phyloP scores from a whole-genome alignment of 2,329 filamentous ascomycete species.

The Juglanconis juglandina region DNA sequence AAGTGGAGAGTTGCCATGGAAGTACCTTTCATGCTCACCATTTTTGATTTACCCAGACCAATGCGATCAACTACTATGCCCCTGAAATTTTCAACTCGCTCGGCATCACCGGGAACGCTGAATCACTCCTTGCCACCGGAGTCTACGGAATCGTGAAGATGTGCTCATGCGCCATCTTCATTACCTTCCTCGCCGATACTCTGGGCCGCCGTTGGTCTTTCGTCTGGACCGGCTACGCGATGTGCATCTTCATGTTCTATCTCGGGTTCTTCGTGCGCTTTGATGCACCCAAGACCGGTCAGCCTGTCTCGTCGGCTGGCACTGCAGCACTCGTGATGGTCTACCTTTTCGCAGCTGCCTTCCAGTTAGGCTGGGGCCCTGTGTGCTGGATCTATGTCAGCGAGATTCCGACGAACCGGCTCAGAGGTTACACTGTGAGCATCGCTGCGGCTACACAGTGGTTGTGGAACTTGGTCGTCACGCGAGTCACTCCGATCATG shows the following conservation, averaged over 20 bases:
- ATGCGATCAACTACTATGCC: conserved; percentile 33
- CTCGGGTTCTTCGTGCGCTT: conserved; percentile 60
- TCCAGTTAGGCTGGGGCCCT: conserved; percentile 61
- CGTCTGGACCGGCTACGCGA: conserved; percentile 48
- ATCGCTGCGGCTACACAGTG: conserved; percentile 61
- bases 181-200: conserved; percentile 59
- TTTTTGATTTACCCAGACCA: conserved; percentile 7
- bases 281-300: conserved; percentile 28
- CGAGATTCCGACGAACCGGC: conserved; percentile 59
- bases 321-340: conserved; percentile 57
- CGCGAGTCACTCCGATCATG: conserved; percentile 59
- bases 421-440: conserved; percentile 57
- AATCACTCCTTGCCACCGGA: conserved; percentile 58
- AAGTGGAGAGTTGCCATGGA: background rate
- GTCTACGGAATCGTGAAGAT: conserved; percentile 64
- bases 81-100: conserved; percentile 33
- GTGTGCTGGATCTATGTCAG: conserved; percentile 63
- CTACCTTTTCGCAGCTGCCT: conserved; percentile 61
- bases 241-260: conserved; percentile 50
- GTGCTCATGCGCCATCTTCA: conserved; percentile 53
- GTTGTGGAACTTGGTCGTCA: conserved; percentile 64
- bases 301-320: conserved; percentile 43
- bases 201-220: conserved; percentile 54
- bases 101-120: conserved; percentile 41
- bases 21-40: background rate